Conservation (phyloP, 139 green algal species). For the Pedinophyceae sp. region DNA sequence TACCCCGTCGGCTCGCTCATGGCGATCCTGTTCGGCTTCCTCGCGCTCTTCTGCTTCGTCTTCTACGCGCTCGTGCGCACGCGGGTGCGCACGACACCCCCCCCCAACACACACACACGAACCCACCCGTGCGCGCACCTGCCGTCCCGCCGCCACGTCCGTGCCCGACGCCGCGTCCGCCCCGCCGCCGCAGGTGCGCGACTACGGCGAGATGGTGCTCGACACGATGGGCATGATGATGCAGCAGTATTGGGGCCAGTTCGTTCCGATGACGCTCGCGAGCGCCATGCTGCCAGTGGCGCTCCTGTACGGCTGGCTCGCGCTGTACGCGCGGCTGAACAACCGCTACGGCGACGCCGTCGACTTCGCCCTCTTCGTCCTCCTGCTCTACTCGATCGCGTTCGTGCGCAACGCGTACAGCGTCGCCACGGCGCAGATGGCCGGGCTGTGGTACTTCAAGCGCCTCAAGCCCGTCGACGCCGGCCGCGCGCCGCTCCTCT, state of each 20-base stretch:
- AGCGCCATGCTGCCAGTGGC: too few species aligned
- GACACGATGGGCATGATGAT: not conserved
- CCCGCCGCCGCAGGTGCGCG: not conserved
- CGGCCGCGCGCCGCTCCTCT: not conserved
- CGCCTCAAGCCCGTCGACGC: not conserved
- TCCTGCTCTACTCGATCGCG: not conserved
- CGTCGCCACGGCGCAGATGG: not conserved
- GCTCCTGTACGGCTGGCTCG: not conserved
- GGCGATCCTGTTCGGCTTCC: not conserved
- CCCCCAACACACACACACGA: too few species aligned
- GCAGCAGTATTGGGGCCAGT: not conserved
- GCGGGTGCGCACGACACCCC: too few species aligned
- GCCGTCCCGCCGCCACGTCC: not conserved
- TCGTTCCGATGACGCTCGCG: not conserved
- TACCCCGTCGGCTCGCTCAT: not conserved
- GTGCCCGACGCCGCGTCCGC: not conserved
- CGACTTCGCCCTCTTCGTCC: not conserved
- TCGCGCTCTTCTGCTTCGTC: slow-evolving; percentile 1
- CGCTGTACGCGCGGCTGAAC: not conserved
- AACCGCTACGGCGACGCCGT: not conserved
- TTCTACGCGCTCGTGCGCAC: slow-evolving; percentile 1
- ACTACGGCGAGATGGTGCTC: slow-evolving; percentile 1
- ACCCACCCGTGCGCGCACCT: not conserved
- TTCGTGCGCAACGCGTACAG: not conserved
- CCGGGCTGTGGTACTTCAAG: not conserved